Base-by-base conservation (phyloP, 1,139 yeast species). In the Kurtzmaniella quercitrusa region DNA sequence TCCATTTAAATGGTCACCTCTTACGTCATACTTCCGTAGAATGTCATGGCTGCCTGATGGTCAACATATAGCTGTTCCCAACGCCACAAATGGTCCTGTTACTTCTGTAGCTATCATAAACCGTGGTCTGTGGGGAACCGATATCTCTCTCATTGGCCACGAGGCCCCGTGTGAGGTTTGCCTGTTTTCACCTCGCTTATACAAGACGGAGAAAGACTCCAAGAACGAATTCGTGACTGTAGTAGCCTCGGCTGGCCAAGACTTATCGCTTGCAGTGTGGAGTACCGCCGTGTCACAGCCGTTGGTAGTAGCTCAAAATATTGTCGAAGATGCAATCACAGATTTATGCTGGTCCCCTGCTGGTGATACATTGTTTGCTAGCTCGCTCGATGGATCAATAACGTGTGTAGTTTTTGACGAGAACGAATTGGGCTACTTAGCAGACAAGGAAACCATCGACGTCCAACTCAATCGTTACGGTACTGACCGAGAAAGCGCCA, bases 41-140 rank as follows among this genome's bases (percentile, higher is more conserved):
- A 77, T 87, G 65, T 86, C 96, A 21, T 93, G 99, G 99, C 88
- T 97, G 0, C 98, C 98, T 0, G 98, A 93, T 63, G 98, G 98
- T 1, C 94, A 88, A 59, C 93, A 87, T 56, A 86, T 93, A 42
- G 98, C 97, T 0, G 96, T 88, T 0, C 96, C 98, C 0, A 94
- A 93, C 63, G 97, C 98, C 1, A 89, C 95, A 9, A 93, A 94
- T 62, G 98, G 98, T 0, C 97, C 97, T 0, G 94, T 93, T 0
- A 81, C 96, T 1, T 83, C 96, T 0, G 93, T 90, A 5, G 93
- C 91, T 0, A 80, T 93, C 31, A 82, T 93, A 24, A 85, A 86
- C 52, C 75, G 98, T 64, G 98, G 98, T 23, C 84, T 77, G 43
- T 94, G 99, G 99, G 91, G 85, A 40, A 75, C 90, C 10, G 95